phyloP scores from a whole-genome alignment of 2,329 filamentous ascomycete genomes.

The Pestalotiopsis sp. region DNA sequence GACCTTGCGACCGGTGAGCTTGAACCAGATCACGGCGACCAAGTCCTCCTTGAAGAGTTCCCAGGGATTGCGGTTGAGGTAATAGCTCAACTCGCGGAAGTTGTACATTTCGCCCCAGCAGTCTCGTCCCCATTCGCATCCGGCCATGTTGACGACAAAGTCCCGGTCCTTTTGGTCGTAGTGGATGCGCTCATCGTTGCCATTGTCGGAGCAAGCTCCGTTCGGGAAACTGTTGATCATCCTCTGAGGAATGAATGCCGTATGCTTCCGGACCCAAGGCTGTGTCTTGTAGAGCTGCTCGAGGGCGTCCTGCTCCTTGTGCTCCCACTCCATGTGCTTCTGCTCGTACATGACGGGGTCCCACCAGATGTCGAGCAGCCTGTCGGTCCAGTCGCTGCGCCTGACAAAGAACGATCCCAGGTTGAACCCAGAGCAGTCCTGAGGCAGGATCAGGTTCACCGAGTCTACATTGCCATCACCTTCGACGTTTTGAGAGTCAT shows the following conservation, averaged over 20 bases:
- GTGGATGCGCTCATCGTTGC: slow-evolving; percentile 77
- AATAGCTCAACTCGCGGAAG: slow-evolving; percentile 89
- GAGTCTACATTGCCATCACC: slow-evolving; percentile 80
- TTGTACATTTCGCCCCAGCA: slow-evolving; percentile 99
- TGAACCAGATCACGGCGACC: slow-evolving; percentile 62
- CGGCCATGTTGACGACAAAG: slow-evolving; percentile 98
- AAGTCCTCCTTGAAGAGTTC: slow-evolving; percentile 73
- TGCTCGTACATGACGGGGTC: slow-evolving; percentile 97
- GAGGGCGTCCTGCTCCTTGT: slow-evolving; percentile 96
- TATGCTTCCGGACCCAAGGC: slow-evolving; percentile 88
- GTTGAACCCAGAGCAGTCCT: slow-evolving; percentile 96
- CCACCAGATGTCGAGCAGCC: slow-evolving; percentile 96
- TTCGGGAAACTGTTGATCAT: slow-evolving; percentile 93
- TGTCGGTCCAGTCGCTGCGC: slow-evolving; percentile 86
- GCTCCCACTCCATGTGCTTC: slow-evolving; percentile 98
- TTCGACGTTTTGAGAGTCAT: slow-evolving; percentile 67
- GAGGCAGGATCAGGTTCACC: slow-evolving; percentile 84
- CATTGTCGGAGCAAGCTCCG: slow-evolving; percentile 82
- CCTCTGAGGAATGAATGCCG: slow-evolving; percentile 87
- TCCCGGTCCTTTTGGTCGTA: slow-evolving; percentile 85
- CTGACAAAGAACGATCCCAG: slow-evolving; percentile 92
- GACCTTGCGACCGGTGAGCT: slow-evolving; percentile 63
- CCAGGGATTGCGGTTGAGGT: slow-evolving; percentile 83
- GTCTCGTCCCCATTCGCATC: slow-evolving; percentile 94
- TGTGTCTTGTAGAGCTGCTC: slow-evolving; percentile 91